These are phyloP conservation scores for Dryas alaskensis DNA, from an alignment of 306 rosid species.

Conservation along the genomic window DNA sequence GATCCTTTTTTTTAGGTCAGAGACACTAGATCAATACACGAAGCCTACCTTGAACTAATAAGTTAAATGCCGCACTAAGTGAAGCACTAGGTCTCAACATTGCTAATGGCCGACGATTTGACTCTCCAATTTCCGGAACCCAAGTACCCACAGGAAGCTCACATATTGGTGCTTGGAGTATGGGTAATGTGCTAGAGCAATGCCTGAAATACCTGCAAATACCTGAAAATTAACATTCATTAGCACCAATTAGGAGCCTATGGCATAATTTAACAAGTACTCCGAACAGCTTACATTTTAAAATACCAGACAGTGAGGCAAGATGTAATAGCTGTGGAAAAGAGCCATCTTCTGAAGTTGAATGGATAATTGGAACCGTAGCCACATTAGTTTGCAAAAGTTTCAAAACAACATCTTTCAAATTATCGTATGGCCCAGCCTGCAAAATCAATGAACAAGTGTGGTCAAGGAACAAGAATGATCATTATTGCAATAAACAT, in stretches of 20 bases:
- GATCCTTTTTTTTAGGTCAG: not conserved
- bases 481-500: not conserved
- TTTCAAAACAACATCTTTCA: constrained; percentile 80
- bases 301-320: constrained; percentile 91
- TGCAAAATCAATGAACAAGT: constrained; percentile 25
- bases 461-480: constrained; percentile 2
- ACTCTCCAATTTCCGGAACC: constrained; percentile 95
- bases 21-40: constrained; percentile 3
- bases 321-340: constrained; percentile 88
- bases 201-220: constrained; percentile 93
- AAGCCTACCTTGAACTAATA: constrained; percentile 76
- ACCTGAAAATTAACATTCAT: constrained; percentile 65
- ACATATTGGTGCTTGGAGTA: constrained; percentile 81
- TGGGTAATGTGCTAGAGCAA: constrained; percentile 75
- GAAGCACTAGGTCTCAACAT: constrained; percentile 87
- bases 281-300: constrained; percentile 60
- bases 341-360: constrained; percentile 80
- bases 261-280: not conserved
- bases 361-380: constrained; percentile 79
- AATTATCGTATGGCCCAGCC: constrained; percentile 88
- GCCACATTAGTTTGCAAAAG: constrained; percentile 85
- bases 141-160: constrained; percentile 92
- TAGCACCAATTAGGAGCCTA: constrained; percentile 16
- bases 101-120: constrained; percentile 70
- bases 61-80: constrained; percentile 74